Evolutionary conservation across 2,329 filamentous ascomycete genomes (phyloP).

Genomic region (Aureobasidium lini): DNA sequence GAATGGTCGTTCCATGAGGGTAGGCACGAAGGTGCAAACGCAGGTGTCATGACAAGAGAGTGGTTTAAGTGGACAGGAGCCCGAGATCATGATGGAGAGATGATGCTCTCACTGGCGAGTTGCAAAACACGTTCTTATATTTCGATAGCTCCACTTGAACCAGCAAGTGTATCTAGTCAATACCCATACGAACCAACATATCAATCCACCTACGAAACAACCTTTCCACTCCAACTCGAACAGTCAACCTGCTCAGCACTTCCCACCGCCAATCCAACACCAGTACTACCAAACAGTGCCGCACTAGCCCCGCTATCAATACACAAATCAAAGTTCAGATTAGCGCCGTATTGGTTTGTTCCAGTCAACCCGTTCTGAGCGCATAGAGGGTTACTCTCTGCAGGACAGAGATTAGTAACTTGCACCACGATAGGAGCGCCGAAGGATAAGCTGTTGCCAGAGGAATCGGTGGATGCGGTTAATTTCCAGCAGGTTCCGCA

Average conservation of each 20-base stretch:
- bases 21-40: too few relatives aligned
- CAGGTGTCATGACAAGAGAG: too few relatives aligned
- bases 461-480: constrained; percentile 28
- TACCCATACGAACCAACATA: background rate
- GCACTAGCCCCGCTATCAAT: constrained; percentile 30
- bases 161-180: too few relatives aligned
- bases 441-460: constrained; percentile 20
- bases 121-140: too few relatives aligned
- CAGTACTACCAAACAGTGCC: constrained; percentile 30
- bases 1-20: too few relatives aligned
- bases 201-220: constrained; percentile 13
- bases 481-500: constrained; percentile 35
- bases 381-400: constrained; percentile 32
- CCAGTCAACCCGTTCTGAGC: constrained; percentile 26
- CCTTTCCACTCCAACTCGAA: constrained; percentile 16
- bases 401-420: constrained; percentile 36
- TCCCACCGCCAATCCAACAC: constrained; percentile 28
- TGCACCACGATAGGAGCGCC: constrained; percentile 29
- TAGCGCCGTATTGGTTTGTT: constrained; percentile 33
- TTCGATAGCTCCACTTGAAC: too few relatives aligned
- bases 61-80: too few relatives aligned
- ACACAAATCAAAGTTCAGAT: constrained; percentile 37
- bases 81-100: too few relatives aligned
- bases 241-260: constrained; percentile 27
- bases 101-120: too few relatives aligned